Percentiles rank a stretch among this genome's conserved stretches.
phyloP scores from a whole-genome alignment of 2,329 filamentous ascomycete species.

The Colletotrichum godetiae region DNA sequence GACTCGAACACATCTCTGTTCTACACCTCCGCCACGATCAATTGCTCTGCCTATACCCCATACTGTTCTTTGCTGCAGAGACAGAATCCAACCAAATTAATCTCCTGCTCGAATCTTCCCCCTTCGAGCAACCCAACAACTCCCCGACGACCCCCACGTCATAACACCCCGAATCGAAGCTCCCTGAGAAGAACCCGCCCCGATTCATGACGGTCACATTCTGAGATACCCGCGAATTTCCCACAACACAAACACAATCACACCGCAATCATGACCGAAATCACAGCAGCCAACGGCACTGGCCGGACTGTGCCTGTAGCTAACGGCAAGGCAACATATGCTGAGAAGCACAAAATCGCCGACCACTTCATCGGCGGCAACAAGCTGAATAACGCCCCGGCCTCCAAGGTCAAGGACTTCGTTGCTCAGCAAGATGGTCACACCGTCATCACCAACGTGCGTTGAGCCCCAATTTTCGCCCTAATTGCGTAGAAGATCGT shows the following conservation, averaged over 20 bases:
- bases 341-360: conserved; percentile 84
- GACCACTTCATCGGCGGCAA: conserved; percentile 98
- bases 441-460: conserved; percentile 97
- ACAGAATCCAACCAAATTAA: conserved; percentile 24
- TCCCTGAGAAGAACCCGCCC: conserved; percentile 24
- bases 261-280: conserved; percentile 59
- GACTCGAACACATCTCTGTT: conserved; percentile 33
- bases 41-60: conserved; percentile 32
- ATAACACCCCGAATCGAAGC: conserved; percentile 17
- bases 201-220: conserved; percentile 36
- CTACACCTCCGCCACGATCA: conserved; percentile 23
- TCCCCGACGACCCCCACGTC: background rate
- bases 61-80: conserved; percentile 28
- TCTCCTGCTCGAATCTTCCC: conserved; percentile 33
- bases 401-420: conserved; percentile 95
- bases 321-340: conserved; percentile 75
- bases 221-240: conserved; percentile 34
- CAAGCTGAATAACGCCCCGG: conserved; percentile 81
- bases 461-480: conserved; percentile 46
- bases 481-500: background rate
- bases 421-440: conserved; percentile 90
- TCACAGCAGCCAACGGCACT: conserved; percentile 53
- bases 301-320: conserved; percentile 62
- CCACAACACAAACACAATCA: background rate
- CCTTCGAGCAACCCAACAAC: conserved; percentile 20